Evolutionary conservation across 495 filamentous ascomycete genomes (phyloP).

Genomic region (Annulohypoxylon nitens): DNA sequence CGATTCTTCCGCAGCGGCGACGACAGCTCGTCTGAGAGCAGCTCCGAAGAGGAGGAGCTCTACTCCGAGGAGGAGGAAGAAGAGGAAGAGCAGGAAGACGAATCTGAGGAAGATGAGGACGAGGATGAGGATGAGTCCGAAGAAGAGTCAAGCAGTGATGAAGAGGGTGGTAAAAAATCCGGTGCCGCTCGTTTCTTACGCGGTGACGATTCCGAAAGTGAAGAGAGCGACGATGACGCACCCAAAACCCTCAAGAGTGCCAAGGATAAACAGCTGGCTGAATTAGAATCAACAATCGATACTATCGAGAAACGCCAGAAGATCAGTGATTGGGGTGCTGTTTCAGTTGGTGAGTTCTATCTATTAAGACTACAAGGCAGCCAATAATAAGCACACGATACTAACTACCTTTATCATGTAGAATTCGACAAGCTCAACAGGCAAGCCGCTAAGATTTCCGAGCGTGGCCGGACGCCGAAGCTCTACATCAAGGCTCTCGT

Average conservation of each 20-base stretch:
- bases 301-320: slow-evolving; percentile 95
- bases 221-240: slow-evolving; percentile 87
- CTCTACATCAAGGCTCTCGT: slow-evolving; percentile 92
- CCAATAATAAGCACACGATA: neutral
- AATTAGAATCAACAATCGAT: slow-evolving; percentile 88
- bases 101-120: slow-evolving; percentile 61
- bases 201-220: slow-evolving; percentile 78
- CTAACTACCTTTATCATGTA: slow-evolving; percentile 51
- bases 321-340: slow-evolving; percentile 96
- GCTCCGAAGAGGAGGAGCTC: slow-evolving; percentile 91
- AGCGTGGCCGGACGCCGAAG: slow-evolving; percentile 84
- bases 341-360: slow-evolving; percentile 79
- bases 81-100: slow-evolving; percentile 65
- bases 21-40: slow-evolving; percentile 86
- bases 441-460: slow-evolving; percentile 81
- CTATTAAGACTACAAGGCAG: neutral
- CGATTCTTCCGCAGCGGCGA: slow-evolving; percentile 96
- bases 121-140: slow-evolving; percentile 67
- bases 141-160: slow-evolving; percentile 73
- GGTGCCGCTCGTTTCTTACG: slow-evolving; percentile 86
- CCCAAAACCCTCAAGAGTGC: slow-evolving; percentile 90
- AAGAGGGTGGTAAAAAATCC: slow-evolving; percentile 70
- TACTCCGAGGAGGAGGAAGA: slow-evolving; percentile 81
- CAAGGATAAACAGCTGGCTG: slow-evolving; percentile 96
- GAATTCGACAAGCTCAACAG: slow-evolving; percentile 99